Percentiles rank a stretch among this genome's conserved stretches.
Evolutionary conservation across 2,329 filamentous ascomycete species (phyloP).

Genomic region (Penicillium sclerotiorum): DNA sequence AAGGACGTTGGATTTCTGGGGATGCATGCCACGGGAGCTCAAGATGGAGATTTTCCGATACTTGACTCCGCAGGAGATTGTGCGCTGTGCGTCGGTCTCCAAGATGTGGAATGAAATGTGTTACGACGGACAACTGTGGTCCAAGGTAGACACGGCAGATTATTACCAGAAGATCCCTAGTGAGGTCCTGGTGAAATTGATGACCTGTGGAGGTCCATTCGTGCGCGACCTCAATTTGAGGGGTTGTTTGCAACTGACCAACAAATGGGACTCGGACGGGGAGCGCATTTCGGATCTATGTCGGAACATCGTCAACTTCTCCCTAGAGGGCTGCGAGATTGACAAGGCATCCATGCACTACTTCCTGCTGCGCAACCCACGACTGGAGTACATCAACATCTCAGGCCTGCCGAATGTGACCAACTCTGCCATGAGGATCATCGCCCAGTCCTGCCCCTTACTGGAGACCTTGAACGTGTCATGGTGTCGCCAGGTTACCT

Average conservation of each 20-base stretch:
- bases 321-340: conserved; percentile 85
- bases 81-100: conserved; percentile 75
- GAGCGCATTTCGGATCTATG: conserved; percentile 74
- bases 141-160: conserved; percentile 76
- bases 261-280: conserved; percentile 74
- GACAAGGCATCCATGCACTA: conserved; percentile 77
- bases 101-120: conserved; percentile 79
- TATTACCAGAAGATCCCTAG: conserved; percentile 89
- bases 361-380: conserved; percentile 74
- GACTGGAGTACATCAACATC: conserved; percentile 81
- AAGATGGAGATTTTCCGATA: conserved; percentile 76
- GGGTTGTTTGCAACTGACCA: conserved; percentile 85
- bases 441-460: conserved; percentile 76
- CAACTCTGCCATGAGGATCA: conserved; percentile 83
- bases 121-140: conserved; percentile 95
- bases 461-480: conserved; percentile 87
- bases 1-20: conserved; percentile 72
- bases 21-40: conserved; percentile 77
- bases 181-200: conserved; percentile 80
- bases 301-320: conserved; percentile 82
- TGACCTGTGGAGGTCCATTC: conserved; percentile 83
- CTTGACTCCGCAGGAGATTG: conserved; percentile 76
- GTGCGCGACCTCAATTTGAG: conserved; percentile 86
- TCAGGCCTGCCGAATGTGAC: conserved; percentile 75
- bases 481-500: conserved; percentile 87